Conservation (phyloP, 2,329 filamentous ascomycete genomes). For the Aureobasidium vineae region DNA sequence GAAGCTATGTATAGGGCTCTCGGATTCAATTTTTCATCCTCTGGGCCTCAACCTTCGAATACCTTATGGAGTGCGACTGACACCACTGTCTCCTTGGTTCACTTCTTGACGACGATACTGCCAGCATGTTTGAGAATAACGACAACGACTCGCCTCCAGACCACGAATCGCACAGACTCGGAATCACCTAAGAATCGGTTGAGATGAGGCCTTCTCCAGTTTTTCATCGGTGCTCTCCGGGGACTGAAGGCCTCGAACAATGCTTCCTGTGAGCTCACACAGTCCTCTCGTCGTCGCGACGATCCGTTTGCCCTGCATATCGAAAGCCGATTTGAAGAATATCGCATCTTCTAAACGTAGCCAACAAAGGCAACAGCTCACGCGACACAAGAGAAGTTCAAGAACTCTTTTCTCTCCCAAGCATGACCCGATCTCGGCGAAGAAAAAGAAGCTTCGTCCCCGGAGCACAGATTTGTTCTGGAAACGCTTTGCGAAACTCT, state of each 20-base stretch:
- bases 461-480: background rate
- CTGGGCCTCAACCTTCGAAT: no score
- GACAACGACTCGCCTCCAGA: background rate
- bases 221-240: background rate
- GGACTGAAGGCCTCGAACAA: slow-evolving; percentile 7
- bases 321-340: background rate
- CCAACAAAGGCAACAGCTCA: background rate
- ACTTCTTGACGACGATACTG: no score
- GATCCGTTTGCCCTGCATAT: background rate
- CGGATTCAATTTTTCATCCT: no score
- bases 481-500: slow-evolving; percentile 14
- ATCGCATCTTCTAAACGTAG: background rate
- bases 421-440: background rate
- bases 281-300: background rate
- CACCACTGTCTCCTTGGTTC: background rate
- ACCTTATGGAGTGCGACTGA: no score
- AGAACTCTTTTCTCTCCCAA: background rate
- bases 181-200: slow-evolving; percentile 9
- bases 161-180: background rate
- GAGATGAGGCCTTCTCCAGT: slow-evolving; percentile 14
- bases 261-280: background rate
- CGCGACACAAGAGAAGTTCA: background rate
- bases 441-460: slow-evolving; percentile 5
- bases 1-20: no score
- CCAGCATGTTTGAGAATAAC: background rate